Conservation (phyloP, 768 basidiomycete species). For the Boletus sensibilis region DNA sequence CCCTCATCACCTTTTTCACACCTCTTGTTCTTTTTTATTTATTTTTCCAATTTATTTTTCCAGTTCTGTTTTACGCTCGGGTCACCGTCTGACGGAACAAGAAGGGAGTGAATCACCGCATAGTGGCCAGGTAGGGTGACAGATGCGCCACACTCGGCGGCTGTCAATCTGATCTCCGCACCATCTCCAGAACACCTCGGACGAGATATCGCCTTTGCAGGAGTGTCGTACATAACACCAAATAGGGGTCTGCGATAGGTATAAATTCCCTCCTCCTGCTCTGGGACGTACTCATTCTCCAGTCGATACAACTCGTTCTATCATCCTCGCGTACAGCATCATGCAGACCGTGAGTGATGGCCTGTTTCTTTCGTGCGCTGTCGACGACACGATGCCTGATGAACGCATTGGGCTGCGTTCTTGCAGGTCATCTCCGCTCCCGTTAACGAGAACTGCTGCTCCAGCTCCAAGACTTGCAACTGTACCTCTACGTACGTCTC, state of each 20-base stretch:
- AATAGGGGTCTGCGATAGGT: background rate
- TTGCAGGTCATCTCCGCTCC: conserved; percentile 7
- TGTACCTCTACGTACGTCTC: conserved; percentile 6
- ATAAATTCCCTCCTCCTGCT: background rate
- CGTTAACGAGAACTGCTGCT: conserved; percentile 17
- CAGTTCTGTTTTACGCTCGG: background rate
- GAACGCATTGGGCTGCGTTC: background rate
- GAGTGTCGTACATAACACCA: background rate
- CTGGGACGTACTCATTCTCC: background rate
- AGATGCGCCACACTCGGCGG: no score
- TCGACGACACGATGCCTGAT: background rate
- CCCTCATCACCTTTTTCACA: background rate
- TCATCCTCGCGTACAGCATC: background rate
- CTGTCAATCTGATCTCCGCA: no score
- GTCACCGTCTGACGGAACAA: no score
- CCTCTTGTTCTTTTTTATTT: background rate
- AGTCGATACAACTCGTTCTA: background rate
- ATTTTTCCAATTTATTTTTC: no score
- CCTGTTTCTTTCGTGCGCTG: background rate
- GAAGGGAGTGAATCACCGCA: no score
- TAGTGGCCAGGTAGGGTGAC: no score
- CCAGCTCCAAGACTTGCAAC: background rate
- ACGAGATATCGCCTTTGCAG: background rate
- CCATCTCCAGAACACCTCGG: no score
- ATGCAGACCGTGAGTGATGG: conserved; percentile 23